These are phyloP conservation scores for Aspergillus terreus DNA, from an alignment of 2,329 filamentous ascomycete species.

Conservation along the genomic window DNA sequence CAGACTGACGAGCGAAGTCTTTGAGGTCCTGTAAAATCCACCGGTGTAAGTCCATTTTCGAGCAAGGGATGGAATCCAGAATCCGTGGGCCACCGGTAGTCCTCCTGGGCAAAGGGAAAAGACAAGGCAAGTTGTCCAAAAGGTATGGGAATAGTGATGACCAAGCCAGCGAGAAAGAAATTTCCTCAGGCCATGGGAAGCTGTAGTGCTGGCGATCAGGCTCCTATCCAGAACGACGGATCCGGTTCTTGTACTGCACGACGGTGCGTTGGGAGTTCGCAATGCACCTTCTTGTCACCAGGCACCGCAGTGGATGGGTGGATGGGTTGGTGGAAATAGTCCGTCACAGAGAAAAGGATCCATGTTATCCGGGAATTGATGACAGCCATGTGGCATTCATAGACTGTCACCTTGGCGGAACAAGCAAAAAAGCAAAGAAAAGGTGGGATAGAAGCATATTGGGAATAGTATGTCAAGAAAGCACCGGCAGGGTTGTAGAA, in stretches of 20 bases:
- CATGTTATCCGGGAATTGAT: not conserved
- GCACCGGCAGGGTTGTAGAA: slow-evolving; percentile 12
- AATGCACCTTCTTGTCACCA: too few relatives aligned
- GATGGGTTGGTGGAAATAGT: too few relatives aligned
- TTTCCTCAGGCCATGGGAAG: too few relatives aligned
- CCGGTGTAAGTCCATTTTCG: slow-evolving; percentile 72
- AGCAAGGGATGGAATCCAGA: slow-evolving; percentile 29
- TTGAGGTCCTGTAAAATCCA: slow-evolving; percentile 92
- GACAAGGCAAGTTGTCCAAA: not conserved
- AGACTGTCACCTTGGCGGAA: not conserved
- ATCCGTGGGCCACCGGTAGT: slow-evolving; percentile 13
- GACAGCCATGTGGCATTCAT: not conserved
- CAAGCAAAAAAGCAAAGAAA: not conserved
- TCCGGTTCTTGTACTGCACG: too few relatives aligned
- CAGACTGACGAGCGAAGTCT: slow-evolving; percentile 97
- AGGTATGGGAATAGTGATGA: not conserved
- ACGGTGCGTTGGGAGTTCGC: too few relatives aligned
- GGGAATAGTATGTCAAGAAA: slow-evolving; percentile 6
- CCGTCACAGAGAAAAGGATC: too few relatives aligned
- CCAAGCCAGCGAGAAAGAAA: not conserved
- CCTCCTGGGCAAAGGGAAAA: slow-evolving; percentile 8
- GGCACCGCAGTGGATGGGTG: too few relatives aligned
- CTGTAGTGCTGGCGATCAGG: too few relatives aligned
- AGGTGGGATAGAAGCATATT: not conserved
- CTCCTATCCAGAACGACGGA: too few relatives aligned